Base-by-base conservation (phyloP, 352 stramenopile genomes). In the Thalassiosira hispida region DNA sequence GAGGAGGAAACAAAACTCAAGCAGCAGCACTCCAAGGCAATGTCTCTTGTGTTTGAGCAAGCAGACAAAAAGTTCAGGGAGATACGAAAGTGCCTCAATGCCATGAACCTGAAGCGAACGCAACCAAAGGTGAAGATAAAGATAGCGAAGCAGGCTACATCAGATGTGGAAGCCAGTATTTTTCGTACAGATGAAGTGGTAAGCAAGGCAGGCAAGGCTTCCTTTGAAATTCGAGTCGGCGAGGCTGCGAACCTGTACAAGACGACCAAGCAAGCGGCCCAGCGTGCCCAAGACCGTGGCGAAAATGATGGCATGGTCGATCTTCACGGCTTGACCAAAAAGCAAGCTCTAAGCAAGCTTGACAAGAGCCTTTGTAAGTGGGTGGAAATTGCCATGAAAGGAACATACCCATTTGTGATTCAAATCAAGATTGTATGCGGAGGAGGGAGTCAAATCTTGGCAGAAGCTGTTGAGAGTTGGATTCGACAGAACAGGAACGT, bases 311-410 rank as follows among this genome's bases (percentile, higher is more conserved):
- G 7, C 40, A 2, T 47, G 2, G n/a, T 16, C n/a, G 40, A 47
- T 18, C 40, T 47, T 47, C 52, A 61, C 16, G 52, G 52, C 25
- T 61, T 33, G 25, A 61, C 52, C 25, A 61, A 38, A 23, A 25
- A 44, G 1, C 12, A 61, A 23, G 52, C 52, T 25, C 8, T 61
- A 4, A 1, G 9, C 3, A 40, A 23, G 25, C 52, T 47, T 16
- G 11, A 47, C 8, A n/a, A 1, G 11, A 47, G 40, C 11, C 40
- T 47, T n/a, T 12, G 5, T 61, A 11, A 18, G 12, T 61, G 52
- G 52, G 20, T 42, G 20, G 52, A 61, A 1, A 61, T 44, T 3
- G 52, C 52, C 52, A 61, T 61, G 52, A 40, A 38, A 20, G 52
- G 27, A 2, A 44, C 31, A 4, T 33, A 61, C 27, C 52, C 52